Evolutionary conservation across 2,329 filamentous ascomycete species (phyloP), one percentile per base, ranked within the genome.

Genomic region (Xylogone sp.): DNA sequence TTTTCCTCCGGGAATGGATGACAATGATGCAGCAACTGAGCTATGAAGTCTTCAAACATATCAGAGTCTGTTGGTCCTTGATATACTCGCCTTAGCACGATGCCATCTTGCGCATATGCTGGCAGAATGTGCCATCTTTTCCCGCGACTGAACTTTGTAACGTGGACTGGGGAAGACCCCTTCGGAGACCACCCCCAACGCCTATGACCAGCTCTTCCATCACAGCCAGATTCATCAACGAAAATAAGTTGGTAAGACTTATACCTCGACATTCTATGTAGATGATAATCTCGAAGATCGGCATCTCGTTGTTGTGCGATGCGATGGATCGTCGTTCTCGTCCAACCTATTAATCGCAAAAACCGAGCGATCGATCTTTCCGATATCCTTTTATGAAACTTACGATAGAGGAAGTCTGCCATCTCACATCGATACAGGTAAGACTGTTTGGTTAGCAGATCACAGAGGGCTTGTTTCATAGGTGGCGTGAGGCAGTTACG

Each of bases 221-320:
- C 64, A 56, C 60, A 70, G 2, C 67, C 63, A 52, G 70, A 71
- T 56, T 73, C 62, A 52, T 72, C 64, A 27, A 69, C 58, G 49
- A 59, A 71, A 9, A 72, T 62, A 10, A 69, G 55, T 22, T 71
- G 61, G 52, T 69, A 67, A 1, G 62, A 68, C 10, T 54, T 52
- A 49, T 67, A 68, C 1, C 57, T 53, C 3, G 64, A 68, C n/a
- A 69, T 44, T 6, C 65, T 63, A 52, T 69, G 52, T 21, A 67
- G 58, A 53, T 71, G 70, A 21, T 62, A 57, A 51, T 71, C 68
- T 59, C 62, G 61, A 44, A 72, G 56, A 45, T 71, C 66, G 22
- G 59, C 43, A 60, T 67, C 69, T 39, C 56, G 60, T 48, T 67
- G 59, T 48, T 59, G 64, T 43, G 65, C 64, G 29, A 66, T 56